Evolutionary conservation across 2,329 filamentous ascomycete species (phyloP), one percentile per base, ranked within the genome.

Genomic region (Exophiala phaeomuriformis): DNA sequence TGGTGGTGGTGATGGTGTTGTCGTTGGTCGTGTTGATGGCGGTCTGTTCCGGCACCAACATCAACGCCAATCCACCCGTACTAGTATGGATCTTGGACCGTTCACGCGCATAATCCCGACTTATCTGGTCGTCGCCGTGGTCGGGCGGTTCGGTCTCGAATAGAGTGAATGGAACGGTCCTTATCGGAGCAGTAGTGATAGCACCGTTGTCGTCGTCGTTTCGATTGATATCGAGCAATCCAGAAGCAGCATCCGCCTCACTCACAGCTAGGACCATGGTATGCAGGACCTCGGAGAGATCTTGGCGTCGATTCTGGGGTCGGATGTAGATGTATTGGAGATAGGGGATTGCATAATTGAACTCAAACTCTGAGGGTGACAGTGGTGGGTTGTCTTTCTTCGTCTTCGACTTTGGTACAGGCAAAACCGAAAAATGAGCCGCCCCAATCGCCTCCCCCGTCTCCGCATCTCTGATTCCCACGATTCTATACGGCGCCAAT

Each of bases 211-310:
- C 19, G 2, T 19, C 19, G 19, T 19, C 19, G 19, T 19, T n/a
- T n/a, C n/a, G n/a, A n/a, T n/a, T n/a, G n/a, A n/a, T n/a, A n/a
- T n/a, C 19, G 2, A 19, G 19, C 19, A 19, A 2, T 19, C 19
- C 19, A 19, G 46, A 9, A 5, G 47, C 47, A n/a, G 52, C 60
- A 36, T 59, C 60, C 3, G 59, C 60, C 10, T 47, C 41, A 3
- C 55, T 40, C 5, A 62, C 60, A 12, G 60, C 60, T 29, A 62
- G 50, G 4, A 60, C 52, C 55, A 62, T 55, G 35, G 58, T 58
- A 36, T 62, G 60, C 44, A 62, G 49, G n/a, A 60, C 55, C 33
- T 62, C 60, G 10, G 60, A 59, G 53, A 62, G 58, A 50, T 62
- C 57, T 47, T 62, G 60, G 32, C 60, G 55, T 30, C 60, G 55